A percentile compares a stretch with the other conserved stretches of the same genome.
phyloP scores from a whole-genome alignment of 2,329 filamentous ascomycete species.

The Capronia americana region DNA sequence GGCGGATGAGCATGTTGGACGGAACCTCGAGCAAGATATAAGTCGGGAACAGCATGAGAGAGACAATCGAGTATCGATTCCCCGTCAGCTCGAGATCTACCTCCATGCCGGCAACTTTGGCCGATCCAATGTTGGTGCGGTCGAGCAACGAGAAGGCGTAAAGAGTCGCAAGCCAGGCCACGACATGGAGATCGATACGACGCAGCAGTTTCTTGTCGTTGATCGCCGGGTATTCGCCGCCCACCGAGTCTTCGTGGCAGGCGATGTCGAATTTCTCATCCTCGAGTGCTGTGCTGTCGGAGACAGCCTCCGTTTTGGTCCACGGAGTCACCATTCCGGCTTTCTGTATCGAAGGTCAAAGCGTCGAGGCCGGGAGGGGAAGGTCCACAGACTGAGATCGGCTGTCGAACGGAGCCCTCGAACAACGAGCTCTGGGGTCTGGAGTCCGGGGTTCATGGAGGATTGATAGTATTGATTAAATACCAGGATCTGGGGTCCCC shows the following conservation, averaged over 20 bases:
- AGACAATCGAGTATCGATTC: slow-evolving; percentile 16
- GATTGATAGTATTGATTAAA: too few relatives aligned
- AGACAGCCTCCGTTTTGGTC: background rate
- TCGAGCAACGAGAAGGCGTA: slow-evolving; percentile 54
- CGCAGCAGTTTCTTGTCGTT: slow-evolving; percentile 52
- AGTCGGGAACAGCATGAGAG: slow-evolving; percentile 40
- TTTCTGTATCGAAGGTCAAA: too few relatives aligned
- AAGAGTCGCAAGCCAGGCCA: slow-evolving; percentile 7
- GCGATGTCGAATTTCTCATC: background rate
- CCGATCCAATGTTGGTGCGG: slow-evolving; percentile 51
- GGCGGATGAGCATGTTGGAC: slow-evolving; percentile 22
- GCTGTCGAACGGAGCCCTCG: too few relatives aligned
- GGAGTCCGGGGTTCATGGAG: too few relatives aligned
- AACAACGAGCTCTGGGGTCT: too few relatives aligned
- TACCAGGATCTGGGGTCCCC: too few relatives aligned
- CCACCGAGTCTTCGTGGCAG: background rate
- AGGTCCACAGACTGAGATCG: too few relatives aligned
- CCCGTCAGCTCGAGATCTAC: slow-evolving; percentile 45
- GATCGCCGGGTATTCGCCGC: background rate
- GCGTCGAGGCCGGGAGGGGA: too few relatives aligned
- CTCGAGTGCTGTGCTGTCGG: background rate
- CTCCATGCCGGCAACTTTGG: slow-evolving; percentile 45
- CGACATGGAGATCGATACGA: slow-evolving; percentile 48
- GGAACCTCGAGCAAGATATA: slow-evolving; percentile 29
- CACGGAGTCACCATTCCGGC: background rate